These are phyloP conservation scores for Austropuccinia psidii DNA, from an alignment of 1,284 basidiomycete genomes.

Conservation along the genomic window DNA sequence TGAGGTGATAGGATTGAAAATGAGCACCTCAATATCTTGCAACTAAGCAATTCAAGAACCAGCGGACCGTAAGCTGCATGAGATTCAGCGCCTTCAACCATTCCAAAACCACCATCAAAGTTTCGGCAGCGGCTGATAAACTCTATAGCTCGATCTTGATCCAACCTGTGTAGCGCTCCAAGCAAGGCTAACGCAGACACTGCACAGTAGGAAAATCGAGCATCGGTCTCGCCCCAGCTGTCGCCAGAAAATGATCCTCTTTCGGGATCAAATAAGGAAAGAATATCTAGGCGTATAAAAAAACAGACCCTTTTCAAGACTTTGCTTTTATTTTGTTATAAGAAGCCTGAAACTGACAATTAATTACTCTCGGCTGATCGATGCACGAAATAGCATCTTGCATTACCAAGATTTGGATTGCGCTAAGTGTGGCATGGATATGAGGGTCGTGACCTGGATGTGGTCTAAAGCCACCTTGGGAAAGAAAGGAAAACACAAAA, in stretches of 20 bases:
- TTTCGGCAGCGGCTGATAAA: constrained; percentile 76
- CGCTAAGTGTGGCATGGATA: constrained; percentile 74
- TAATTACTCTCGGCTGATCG: constrained; percentile 52
- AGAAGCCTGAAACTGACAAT: neutral
- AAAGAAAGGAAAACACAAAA: neutral
- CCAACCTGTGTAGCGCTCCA: constrained; percentile 56
- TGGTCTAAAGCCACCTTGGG: constrained; percentile 66
- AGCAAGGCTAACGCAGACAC: constrained; percentile 74
- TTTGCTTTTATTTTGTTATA: constrained; percentile 36
- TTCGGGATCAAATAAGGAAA: constrained; percentile 65
- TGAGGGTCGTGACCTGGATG: constrained; percentile 91
- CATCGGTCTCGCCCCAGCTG: constrained; percentile 79
- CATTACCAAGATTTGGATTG: constrained; percentile 77
- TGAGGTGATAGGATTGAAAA: neutral
- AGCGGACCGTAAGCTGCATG: constrained; percentile 76
- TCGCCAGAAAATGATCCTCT: constrained; percentile 88
- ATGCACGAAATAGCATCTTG: constrained; percentile 70
- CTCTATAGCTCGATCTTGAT: constrained; percentile 35
- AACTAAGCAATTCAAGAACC: neutral
- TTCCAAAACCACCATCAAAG: constrained; percentile 93
- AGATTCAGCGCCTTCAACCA: constrained; percentile 72
- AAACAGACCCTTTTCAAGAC: too few species aligned
- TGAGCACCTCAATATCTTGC: neutral
- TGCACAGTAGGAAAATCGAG: constrained; percentile 82
- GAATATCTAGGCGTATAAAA: constrained; percentile 58